Base-by-base conservation (phyloP, 805 yeast genomes). In the Candida argentea region DNA sequence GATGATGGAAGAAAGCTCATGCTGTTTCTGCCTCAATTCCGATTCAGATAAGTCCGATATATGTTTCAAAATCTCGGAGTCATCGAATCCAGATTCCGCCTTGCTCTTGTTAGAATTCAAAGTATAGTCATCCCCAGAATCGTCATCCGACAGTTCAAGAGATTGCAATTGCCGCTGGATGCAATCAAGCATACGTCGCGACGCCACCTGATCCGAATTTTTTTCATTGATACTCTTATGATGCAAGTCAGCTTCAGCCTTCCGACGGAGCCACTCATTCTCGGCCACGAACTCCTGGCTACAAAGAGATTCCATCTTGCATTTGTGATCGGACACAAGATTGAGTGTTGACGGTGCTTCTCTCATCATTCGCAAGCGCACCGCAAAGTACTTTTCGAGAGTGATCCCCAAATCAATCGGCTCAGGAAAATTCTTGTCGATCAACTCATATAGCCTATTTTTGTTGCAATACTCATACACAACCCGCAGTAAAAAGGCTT, bases 361-460 rank as follows among this genome's bases (percentile, higher is more conserved):
- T 9, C 34, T 37, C 11, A 55, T 35, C 21, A 46, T 36, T 3
- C 42, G 26, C 3, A 35, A 36, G 35, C 86, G 57, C 29, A 64
- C 56, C 22, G 62, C 59, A 24, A 85, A 55, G 43, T 81, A 81
- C 17, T 57, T 61, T 23, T 66, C 64, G 14, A 86, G 50, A 7
- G 68, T 54, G 13, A 65, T 66, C 0, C 94, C 80, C 32, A 86
- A 62, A 29, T 65, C 74, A 2, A 85, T 67, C 4, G 91, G 71
- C 36, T 83, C 96, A 1, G 95, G 95, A 49, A 78, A 78, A 38
- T 68, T 72, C 10, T 61, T 60, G 26, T 85, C 94, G 16, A 83
- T 58, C 6, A 69, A 51, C 13, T 73, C 78, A 22, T 51, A 48
- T 28, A 70, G 48, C 13, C 67, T 58, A 34, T 72, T 61, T 12